Conservation (phyloP, 1,284 basidiomycete species). For the Cryptococcus maquisensis region DNA sequence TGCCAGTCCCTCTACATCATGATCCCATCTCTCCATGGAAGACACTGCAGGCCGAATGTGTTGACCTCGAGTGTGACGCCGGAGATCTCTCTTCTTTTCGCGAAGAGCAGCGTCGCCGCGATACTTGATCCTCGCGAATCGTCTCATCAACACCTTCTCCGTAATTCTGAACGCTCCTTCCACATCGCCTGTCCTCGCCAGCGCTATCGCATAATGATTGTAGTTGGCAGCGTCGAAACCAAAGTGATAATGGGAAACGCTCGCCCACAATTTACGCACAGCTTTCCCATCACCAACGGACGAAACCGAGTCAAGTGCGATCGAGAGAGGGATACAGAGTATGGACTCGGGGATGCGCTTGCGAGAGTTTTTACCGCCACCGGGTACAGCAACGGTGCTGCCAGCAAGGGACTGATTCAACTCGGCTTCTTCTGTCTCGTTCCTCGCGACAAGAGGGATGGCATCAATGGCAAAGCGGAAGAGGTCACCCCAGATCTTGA, state of each 20-base stretch:
- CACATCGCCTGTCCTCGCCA: slow-evolving; percentile 72
- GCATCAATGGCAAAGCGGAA: slow-evolving; percentile 52
- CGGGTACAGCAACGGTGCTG: no score
- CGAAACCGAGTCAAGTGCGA: slow-evolving; percentile 75
- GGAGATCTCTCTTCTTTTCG: neutral
- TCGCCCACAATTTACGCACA: slow-evolving; percentile 66
- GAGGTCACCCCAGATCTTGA: slow-evolving; percentile 68
- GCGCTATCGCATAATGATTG: slow-evolving; percentile 75
- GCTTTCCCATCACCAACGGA: slow-evolving; percentile 60
- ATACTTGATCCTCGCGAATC: slow-evolving; percentile 47
- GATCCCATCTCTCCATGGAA: neutral
- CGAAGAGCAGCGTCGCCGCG: slow-evolving; percentile 23
- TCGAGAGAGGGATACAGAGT: slow-evolving; percentile 75
- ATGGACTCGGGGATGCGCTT: slow-evolving; percentile 50
- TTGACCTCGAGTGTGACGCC: no score
- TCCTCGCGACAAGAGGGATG: neutral
- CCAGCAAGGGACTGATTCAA: neutral
- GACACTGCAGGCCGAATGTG: no score
- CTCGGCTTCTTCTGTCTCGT: neutral
- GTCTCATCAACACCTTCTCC: slow-evolving; percentile 71
- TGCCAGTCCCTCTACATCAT: neutral
- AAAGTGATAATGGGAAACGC: slow-evolving; percentile 65
- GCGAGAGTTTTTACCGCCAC: neutral
- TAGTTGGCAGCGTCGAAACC: slow-evolving; percentile 87
- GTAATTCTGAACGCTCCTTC: slow-evolving; percentile 78